Evolutionary conservation across 805 yeast genomes (phyloP).

Genomic region (Saccharomycopsis fibuligera): DNA sequence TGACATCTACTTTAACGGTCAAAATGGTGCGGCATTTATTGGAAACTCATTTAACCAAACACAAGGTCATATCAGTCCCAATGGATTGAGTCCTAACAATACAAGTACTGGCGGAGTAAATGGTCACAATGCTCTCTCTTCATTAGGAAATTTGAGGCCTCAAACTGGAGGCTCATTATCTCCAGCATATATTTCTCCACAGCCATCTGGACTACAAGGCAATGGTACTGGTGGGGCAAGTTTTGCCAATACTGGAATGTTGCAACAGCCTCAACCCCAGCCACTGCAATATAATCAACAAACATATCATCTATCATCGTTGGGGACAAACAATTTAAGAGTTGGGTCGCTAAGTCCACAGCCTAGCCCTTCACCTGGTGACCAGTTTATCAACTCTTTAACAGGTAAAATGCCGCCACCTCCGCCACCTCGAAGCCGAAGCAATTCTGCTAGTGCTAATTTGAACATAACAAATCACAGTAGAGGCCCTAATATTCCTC

Average conservation of each 20-base stretch:
- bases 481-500: neutral
- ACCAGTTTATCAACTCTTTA: constrained; percentile 29
- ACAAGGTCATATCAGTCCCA: constrained; percentile 5
- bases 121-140: neutral
- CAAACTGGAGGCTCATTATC: constrained; percentile 25
- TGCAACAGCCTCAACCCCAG: constrained; percentile 1
- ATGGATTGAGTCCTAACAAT: constrained; percentile 22
- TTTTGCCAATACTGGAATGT: neutral
- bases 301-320: neutral
- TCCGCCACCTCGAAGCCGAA: constrained; percentile 34
- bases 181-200: constrained; percentile 10
- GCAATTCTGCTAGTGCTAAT: constrained; percentile 25
- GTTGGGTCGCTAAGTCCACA: constrained; percentile 10
- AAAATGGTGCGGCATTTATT: neutral
- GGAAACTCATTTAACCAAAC: neutral
- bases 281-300: neutral
- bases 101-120: constrained; percentile 18
- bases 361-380: constrained; percentile 8
- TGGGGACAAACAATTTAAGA: neutral
- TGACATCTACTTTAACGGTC: neutral
- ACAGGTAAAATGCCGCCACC: constrained; percentile 32
- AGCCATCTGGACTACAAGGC: constrained; percentile 10
- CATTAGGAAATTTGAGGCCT: neutral
- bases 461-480: neutral
- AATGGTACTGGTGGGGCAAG: neutral